Percentiles rank a stretch among this genome's conserved stretches.
These are phyloP conservation scores for Letharia columbiana DNA, from an alignment of 495 filamentous ascomycete species.

Conservation along the genomic window DNA sequence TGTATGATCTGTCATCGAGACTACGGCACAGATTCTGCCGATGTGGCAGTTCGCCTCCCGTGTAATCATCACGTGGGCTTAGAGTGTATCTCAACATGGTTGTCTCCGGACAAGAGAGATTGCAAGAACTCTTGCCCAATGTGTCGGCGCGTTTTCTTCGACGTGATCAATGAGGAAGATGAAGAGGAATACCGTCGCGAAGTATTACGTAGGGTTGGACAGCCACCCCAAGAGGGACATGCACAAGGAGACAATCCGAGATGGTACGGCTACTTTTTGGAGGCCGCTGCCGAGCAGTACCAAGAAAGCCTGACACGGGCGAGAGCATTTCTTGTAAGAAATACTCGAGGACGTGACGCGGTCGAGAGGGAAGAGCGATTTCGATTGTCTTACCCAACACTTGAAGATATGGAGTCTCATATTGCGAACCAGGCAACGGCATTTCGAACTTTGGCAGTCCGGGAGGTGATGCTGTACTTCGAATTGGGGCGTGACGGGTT, in stretches of 20 bases:
- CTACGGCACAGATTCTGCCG: neutral
- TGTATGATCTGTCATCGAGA: neutral
- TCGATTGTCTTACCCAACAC: too few species aligned
- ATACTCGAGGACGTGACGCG: neutral
- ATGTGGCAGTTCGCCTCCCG: neutral
- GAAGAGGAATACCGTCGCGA: neutral
- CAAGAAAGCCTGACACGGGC: neutral
- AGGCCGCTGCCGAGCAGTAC: constrained; percentile 6
- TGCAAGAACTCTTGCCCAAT: neutral
- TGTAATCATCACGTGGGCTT: neutral
- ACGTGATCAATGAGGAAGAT: neutral
- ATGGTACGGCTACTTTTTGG: neutral
- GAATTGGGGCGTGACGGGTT: neutral
- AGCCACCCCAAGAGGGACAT: neutral
- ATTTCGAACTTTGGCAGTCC: neutral
- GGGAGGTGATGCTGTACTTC: neutral
- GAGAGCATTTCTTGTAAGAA: neutral
- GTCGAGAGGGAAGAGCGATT: neutral
- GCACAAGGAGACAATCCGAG: neutral
- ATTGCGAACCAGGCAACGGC: neutral
- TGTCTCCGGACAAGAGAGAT: neutral
- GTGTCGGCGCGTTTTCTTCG: neutral
- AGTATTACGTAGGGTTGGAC: neutral
- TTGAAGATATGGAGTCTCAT: neutral
- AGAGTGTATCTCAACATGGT: neutral